Conservation (phyloP, 768 basidiomycete genomes). For the Boletus pseudopeckii region DNA sequence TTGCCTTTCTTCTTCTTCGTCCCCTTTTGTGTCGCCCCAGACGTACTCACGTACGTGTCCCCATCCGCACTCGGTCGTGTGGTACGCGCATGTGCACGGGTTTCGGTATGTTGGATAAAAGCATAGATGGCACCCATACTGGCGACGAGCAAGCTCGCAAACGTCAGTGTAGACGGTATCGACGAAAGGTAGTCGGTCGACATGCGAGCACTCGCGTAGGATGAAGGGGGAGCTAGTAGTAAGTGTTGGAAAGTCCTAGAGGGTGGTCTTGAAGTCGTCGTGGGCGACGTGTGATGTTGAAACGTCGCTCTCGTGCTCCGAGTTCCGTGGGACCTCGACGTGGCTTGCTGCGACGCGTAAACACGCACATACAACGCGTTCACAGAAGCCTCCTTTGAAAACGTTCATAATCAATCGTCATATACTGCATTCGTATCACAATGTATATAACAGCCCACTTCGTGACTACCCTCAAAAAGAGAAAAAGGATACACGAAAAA, state of each 20-base stretch:
- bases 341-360: constrained; percentile 19
- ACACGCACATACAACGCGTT: constrained; percentile 26
- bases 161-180: constrained; percentile 35
- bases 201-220: constrained; percentile 6
- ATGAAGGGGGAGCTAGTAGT: background rate
- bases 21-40: background rate
- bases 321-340: background rate
- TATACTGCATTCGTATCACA: no score
- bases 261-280: background rate
- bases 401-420: no score
- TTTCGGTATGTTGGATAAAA: constrained; percentile 4
- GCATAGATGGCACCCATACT: constrained; percentile 19
- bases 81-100: background rate
- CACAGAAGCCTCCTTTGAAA: background rate
- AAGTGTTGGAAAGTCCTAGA: background rate
- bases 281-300: background rate
- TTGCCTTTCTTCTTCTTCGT: background rate
- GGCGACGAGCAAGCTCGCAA: constrained; percentile 28
- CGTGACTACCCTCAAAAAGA: background rate
- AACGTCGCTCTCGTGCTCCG: background rate
- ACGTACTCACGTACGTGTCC: background rate
- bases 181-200: constrained; percentile 39
- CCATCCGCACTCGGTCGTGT: background rate
- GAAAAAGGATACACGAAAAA: background rate
- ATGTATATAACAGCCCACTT: background rate